Evolutionary conservation across 345 rosid genomes (phyloP), one percentile per base, ranked within the genome.

Genomic region (Melastoma malabathricum): DNA sequence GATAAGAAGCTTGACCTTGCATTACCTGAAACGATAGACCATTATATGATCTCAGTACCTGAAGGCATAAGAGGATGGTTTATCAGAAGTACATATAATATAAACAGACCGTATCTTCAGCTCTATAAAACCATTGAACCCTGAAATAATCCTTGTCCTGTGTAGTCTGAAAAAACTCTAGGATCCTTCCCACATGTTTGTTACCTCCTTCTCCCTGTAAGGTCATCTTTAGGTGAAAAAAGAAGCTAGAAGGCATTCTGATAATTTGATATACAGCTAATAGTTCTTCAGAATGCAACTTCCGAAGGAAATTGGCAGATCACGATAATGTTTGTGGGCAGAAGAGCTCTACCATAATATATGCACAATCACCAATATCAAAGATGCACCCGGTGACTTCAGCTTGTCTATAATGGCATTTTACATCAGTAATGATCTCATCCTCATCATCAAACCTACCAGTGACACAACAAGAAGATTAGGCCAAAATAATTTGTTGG

Each of bases 101-200:
- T 62, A 17, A 51, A 69, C 94, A 58, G 43, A 83, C 98, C 15
- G 98, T 90, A 69, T 90, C 96, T 61, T 80, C 84, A 64, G 90
- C 92, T 68, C 76, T 81, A 59, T 86, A 90, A 74, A 86, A 90
- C 98, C 96, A 90, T 61, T 80, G 92, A 68, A 83, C 96, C 74
- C 96, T 77, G 62, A 83, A 79, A 70, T 79, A 86, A 39, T 80
- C 72, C 65, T 73, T 86, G 57, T 68, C 77, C 46, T 78, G 79
- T 39, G 78, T 80, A 46, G 97, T 73, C 69, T 54, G 79, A 72
- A 89, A 86, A 66, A 89, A 76, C 54, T 89, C 97, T 64, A 83
- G 43, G 55, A 89, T 73, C 68, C 68, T 79, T 50, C 97, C 97
- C 51, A 89, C 61, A 59, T 76, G 82, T 20, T 56, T 63, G 58